Conservation (phyloP, 2,329 filamentous ascomycete genomes). For the Colletotrichum sublineola region DNA sequence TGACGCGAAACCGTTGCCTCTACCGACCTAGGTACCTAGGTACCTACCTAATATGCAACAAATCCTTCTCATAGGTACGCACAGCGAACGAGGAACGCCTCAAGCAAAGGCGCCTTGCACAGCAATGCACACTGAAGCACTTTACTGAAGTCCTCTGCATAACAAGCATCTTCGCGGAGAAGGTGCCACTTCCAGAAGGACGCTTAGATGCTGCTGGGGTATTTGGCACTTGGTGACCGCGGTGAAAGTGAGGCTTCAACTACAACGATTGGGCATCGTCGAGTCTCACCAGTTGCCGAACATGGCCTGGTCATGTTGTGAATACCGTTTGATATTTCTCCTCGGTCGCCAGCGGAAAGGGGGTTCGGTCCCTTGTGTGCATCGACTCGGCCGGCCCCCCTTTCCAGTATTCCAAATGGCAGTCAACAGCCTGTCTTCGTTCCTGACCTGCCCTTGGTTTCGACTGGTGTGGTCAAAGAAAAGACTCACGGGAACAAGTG, state of each 20-base stretch:
- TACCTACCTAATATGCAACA: not conserved
- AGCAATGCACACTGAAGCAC: not conserved
- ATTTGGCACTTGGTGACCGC: conserved; percentile 4
- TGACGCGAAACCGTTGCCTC: not conserved
- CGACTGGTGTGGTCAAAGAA: conserved; percentile 12
- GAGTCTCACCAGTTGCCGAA: conserved; percentile 36
- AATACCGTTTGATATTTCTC: conserved; percentile 4
- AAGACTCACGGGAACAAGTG: conserved; percentile 34
- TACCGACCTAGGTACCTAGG: not conserved
- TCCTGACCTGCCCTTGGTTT: conserved; percentile 31
- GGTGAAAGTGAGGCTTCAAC: conserved; percentile 37
- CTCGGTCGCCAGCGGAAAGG: conserved; percentile 13
- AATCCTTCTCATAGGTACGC: not conserved
- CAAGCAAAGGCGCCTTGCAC: conserved; percentile 4
- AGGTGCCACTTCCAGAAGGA: conserved; percentile 21
- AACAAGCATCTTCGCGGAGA: conserved; percentile 15
- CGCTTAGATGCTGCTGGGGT: conserved; percentile 12
- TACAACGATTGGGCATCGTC: conserved; percentile 38
- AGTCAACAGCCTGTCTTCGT: conserved; percentile 19
- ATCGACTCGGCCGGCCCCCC: conserved; percentile 24
- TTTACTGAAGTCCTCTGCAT: conserved; percentile 10
- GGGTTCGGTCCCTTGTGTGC: conserved; percentile 20
- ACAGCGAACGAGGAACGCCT: not conserved
- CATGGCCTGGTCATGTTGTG: conserved; percentile 11
- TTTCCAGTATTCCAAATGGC: conserved; percentile 35